Evolutionary conservation across 1,284 basidiomycete species (phyloP).

Genomic region (Ceratobasidium theobromae): DNA sequence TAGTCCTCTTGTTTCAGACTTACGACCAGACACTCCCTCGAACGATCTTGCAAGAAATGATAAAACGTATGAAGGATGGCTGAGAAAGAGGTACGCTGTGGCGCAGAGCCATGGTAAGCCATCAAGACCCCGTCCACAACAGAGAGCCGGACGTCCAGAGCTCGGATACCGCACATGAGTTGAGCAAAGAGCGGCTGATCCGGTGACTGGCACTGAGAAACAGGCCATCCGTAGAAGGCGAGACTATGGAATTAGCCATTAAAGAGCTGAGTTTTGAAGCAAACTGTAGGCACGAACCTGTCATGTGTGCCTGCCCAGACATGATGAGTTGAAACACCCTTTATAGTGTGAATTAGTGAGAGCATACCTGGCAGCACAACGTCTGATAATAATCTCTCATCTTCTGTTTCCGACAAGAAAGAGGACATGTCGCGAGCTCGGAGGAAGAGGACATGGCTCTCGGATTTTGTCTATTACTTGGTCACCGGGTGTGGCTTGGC

Average conservation of each 20-base stretch:
- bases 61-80: conserved; percentile 61
- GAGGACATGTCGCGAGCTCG: conserved; percentile 57
- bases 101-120: conserved; percentile 78
- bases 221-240: conserved; percentile 77
- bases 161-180: conserved; percentile 68
- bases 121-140: conserved; percentile 62
- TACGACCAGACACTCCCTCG: conserved; percentile 62
- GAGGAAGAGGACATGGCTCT: conserved; percentile 51
- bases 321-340: conserved; percentile 14
- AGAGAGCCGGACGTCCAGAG: conserved; percentile 77
- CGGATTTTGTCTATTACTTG: background rate
- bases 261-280: background rate
- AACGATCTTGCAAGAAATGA: conserved; percentile 59
- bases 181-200: conserved; percentile 50
- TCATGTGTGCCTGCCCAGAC: conserved; percentile 60
- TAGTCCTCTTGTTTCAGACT: conserved; percentile 85
- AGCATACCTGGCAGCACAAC: conserved; percentile 69
- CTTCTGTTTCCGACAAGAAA: conserved; percentile 68
- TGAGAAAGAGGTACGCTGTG: conserved; percentile 67
- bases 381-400: conserved; percentile 65
- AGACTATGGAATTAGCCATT: conserved; percentile 50
- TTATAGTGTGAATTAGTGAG: conserved; percentile 40
- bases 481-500: background rate
- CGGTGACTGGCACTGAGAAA: conserved; percentile 65
- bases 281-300: conserved; percentile 51